These are phyloP conservation scores for Omphalotus guepiniiformis DNA, from an alignment of 768 basidiomycete genomes.

Conservation along the genomic window DNA sequence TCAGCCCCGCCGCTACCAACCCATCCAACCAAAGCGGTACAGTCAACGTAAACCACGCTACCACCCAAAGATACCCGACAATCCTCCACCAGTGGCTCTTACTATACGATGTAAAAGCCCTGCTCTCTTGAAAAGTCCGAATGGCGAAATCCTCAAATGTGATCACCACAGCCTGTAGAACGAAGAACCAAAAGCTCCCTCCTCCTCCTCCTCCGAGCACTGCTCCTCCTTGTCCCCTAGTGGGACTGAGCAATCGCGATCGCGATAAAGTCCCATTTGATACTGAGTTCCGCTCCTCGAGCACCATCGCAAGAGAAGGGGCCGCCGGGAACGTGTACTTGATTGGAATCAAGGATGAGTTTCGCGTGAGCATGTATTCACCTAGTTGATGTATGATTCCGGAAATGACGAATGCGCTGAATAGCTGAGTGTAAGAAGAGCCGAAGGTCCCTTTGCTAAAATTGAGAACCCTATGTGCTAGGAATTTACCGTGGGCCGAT, in stretches of 20 bases:
- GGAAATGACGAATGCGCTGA: neutral
- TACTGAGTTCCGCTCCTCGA: no score
- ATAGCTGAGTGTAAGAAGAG: neutral
- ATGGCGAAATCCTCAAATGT: slow-evolving; percentile 29
- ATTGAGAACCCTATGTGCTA: slow-evolving; percentile 2
- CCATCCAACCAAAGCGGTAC: slow-evolving; percentile 20
- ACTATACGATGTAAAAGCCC: slow-evolving; percentile 10
- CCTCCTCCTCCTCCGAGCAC: slow-evolving; percentile 5
- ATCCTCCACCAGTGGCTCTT: slow-evolving; percentile 10
- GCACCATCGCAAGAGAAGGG: no score
- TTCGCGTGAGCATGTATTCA: neutral
- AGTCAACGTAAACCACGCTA: slow-evolving; percentile 21
- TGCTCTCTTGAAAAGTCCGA: slow-evolving; percentile 12
- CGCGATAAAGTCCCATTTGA: no score
- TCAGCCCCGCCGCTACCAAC: no score
- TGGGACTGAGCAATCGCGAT: no score
- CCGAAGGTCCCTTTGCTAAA: slow-evolving; percentile 10
- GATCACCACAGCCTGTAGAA: slow-evolving; percentile 29
- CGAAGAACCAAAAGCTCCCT: slow-evolving; percentile 22
- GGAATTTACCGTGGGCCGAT: neutral
- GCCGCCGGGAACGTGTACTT: no score
- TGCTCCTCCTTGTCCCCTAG: neutral
- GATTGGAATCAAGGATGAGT: no score
- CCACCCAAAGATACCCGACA: slow-evolving; percentile 25
- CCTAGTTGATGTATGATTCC: neutral